These are phyloP conservation scores for Fusarium verrucosum DNA, from an alignment of 2,329 filamentous ascomycete species.

Conservation along the genomic window DNA sequence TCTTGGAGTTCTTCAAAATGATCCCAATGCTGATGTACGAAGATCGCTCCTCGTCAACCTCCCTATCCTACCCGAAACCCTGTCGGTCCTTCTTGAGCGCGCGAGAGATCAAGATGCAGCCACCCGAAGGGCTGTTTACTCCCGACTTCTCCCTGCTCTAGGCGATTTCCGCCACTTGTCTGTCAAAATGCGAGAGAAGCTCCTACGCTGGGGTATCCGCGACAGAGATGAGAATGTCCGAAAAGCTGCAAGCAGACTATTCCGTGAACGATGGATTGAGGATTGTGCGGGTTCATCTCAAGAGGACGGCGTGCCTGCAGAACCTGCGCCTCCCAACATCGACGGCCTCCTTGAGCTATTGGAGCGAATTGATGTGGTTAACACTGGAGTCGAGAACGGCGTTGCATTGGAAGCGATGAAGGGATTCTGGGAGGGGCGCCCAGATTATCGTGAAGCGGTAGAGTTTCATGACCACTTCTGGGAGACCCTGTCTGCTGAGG, in stretches of 20 bases:
- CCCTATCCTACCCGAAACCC: constrained; percentile 82
- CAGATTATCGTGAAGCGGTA: constrained; percentile 79
- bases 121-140: constrained; percentile 87
- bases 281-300: constrained; percentile 80
- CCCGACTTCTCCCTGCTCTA: constrained; percentile 83
- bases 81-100: constrained; percentile 88
- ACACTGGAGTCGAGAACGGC: constrained; percentile 87
- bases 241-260: constrained; percentile 88
- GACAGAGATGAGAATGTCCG: constrained; percentile 95
- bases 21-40: constrained; percentile 92
- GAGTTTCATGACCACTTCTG: constrained; percentile 79
- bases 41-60: constrained; percentile 88
- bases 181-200: constrained; percentile 92
- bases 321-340: constrained; percentile 72
- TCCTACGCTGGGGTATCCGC: constrained; percentile 91
- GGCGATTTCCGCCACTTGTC: constrained; percentile 96
- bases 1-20: constrained; percentile 88
- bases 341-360: constrained; percentile 90
- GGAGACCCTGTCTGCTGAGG: constrained; percentile 84
- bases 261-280: constrained; percentile 97
- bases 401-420: constrained; percentile 94
- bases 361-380: constrained; percentile 92
- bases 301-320: constrained; percentile 63
- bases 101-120: constrained; percentile 87
- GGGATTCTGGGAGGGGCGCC: constrained; percentile 93